These are phyloP conservation scores for Uncinocarpus reesii DNA, from an alignment of 2,329 filamentous ascomycete species.

Conservation along the genomic window DNA sequence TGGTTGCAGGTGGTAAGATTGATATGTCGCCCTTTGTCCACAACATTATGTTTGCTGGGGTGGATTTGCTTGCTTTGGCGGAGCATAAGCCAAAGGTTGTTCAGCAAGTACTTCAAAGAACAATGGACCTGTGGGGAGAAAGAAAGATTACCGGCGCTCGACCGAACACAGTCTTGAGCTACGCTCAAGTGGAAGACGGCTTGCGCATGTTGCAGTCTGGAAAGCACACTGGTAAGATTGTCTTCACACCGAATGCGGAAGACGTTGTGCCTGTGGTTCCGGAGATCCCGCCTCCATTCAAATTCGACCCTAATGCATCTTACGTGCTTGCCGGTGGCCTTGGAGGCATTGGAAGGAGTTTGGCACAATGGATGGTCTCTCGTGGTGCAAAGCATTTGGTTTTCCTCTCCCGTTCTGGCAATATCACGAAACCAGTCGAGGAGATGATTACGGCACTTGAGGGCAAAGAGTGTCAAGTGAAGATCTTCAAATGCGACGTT, in stretches of 20 bases:
- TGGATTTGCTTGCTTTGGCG: slow-evolving; percentile 9
- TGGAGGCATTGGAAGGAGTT: slow-evolving; percentile 21
- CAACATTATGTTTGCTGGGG: slow-evolving; percentile 11
- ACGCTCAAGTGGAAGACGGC: slow-evolving; percentile 11
- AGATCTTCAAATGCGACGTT: slow-evolving; percentile 22
- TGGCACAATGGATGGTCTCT: slow-evolving; percentile 20
- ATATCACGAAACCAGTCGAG: slow-evolving; percentile 15
- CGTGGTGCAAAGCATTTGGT: slow-evolving; percentile 24
- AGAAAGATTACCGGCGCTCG: slow-evolving; percentile 9
- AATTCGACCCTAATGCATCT: slow-evolving; percentile 13
- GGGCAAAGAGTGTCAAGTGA: slow-evolving; percentile 14
- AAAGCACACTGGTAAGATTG: slow-evolving; percentile 14
- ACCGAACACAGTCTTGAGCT: slow-evolving; percentile 4
- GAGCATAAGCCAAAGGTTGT: slow-evolving; percentile 9
- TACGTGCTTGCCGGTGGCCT: slow-evolving; percentile 20
- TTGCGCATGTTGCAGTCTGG: slow-evolving; percentile 15
- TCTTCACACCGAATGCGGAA: slow-evolving; percentile 2
- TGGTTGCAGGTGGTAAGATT: slow-evolving; percentile 6
- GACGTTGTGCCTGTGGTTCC: slow-evolving; percentile 4
- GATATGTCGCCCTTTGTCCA: slow-evolving; percentile 11
- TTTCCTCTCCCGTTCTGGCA: slow-evolving; percentile 24
- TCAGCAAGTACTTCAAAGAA: neutral
- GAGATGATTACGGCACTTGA: slow-evolving; percentile 18
- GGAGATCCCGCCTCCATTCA: neutral
- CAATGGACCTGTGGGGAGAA: slow-evolving; percentile 2